These are phyloP conservation scores for Pseudogymnoascus sp. DNA, from an alignment of 2,329 filamentous ascomycete species.

Conservation along the genomic window DNA sequence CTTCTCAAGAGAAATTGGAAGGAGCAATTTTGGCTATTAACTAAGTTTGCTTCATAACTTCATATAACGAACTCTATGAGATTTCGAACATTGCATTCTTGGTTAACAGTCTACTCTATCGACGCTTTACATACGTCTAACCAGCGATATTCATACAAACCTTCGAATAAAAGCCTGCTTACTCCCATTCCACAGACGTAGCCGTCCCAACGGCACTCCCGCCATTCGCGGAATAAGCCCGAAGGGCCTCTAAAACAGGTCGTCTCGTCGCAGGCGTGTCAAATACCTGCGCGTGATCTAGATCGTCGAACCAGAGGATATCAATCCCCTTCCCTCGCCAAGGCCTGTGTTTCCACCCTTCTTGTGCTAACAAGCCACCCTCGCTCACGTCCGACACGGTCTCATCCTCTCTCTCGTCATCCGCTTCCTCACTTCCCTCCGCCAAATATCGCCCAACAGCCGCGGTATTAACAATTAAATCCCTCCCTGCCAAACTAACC, in stretches of 20 bases:
- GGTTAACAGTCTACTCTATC: too few species aligned
- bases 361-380: slow-evolving; percentile 14
- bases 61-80: too few species aligned
- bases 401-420: slow-evolving; percentile 17
- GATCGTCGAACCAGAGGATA: slow-evolving; percentile 44
- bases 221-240: slow-evolving; percentile 16
- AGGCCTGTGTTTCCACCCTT: slow-evolving; percentile 25
- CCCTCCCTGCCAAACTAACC: slow-evolving; percentile 40
- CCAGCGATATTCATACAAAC: too few species aligned
- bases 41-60: too few species aligned
- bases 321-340: slow-evolving; percentile 31
- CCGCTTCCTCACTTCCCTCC: slow-evolving; percentile 6
- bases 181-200: too few species aligned
- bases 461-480: slow-evolving; percentile 46
- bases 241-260: slow-evolving; percentile 27
- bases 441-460: slow-evolving; percentile 43
- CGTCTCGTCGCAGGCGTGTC: slow-evolving; percentile 28
- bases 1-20: too few species aligned
- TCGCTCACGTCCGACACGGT: slow-evolving; percentile 7
- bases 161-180: too few species aligned
- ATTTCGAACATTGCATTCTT: too few species aligned
- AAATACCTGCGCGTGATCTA: slow-evolving; percentile 50
- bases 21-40: too few species aligned
- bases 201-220: too few species aligned
- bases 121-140: too few species aligned